Conservation (phyloP, 202 grass and related monocot species). For the Musa balbisiana region DNA sequence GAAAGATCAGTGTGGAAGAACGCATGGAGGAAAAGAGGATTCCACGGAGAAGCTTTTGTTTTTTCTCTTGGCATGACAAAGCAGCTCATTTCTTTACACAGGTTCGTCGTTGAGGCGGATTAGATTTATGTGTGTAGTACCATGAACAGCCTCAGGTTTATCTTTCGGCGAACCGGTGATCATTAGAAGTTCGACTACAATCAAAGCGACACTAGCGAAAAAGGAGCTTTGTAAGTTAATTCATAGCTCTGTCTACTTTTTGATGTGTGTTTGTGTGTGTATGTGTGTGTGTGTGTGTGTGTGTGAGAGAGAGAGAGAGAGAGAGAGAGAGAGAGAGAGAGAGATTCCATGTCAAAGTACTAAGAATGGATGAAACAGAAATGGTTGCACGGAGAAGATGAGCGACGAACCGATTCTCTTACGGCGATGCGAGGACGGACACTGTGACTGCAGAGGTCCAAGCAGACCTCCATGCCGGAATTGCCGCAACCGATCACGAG, state of each 20-base stretch:
- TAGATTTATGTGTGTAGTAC: no score
- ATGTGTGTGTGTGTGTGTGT: no score
- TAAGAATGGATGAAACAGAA: background rate
- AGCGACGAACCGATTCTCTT: constrained; percentile 64
- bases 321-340: background rate
- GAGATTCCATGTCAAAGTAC: background rate
- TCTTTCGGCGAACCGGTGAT: no score
- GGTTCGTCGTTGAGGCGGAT: no score
- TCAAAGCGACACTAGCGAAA: no score
- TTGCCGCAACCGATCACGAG: constrained; percentile 92
- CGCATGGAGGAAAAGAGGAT: constrained; percentile 2
- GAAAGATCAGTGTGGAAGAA: background rate
- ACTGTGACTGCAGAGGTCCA: constrained; percentile 90
- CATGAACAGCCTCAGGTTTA: no score
- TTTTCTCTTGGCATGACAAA: background rate
- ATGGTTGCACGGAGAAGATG: background rate
- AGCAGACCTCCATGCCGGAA: constrained; percentile 96
- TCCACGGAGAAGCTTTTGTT: background rate
- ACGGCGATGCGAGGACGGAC: constrained; percentile 68
- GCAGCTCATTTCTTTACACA: no score
- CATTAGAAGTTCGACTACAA: no score
- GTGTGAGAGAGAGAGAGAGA: no score
- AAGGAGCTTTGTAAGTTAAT: no score
- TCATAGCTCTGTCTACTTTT: no score
- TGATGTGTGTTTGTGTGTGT: no score